phyloP scores from a whole-genome alignment of 2,329 filamentous ascomycete genomes.

The Calonectria pseudoreteaudii region DNA sequence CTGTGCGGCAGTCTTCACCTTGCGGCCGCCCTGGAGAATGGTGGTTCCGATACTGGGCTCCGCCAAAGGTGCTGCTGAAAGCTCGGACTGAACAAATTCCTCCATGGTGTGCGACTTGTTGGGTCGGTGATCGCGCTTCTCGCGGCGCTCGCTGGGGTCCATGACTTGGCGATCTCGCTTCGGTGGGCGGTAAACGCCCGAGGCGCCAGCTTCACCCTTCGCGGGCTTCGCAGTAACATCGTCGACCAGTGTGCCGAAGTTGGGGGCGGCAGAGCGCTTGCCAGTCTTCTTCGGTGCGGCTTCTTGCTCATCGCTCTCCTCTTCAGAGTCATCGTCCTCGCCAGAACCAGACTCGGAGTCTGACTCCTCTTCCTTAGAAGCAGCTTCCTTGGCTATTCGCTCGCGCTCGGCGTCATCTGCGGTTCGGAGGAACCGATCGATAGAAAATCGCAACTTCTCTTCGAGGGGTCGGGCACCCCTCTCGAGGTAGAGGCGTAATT shows the following conservation, averaged over 20 bases:
- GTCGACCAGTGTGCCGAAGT: slow-evolving; percentile 47
- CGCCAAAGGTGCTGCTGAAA: slow-evolving; percentile 83
- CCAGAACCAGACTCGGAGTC: slow-evolving; percentile 44
- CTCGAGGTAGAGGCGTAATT: slow-evolving; percentile 92
- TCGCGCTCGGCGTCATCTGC: slow-evolving; percentile 77
- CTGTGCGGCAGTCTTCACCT: slow-evolving; percentile 81
- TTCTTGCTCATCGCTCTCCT: slow-evolving; percentile 50
- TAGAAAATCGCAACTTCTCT: slow-evolving; percentile 91
- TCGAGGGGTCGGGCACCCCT: slow-evolving; percentile 92
- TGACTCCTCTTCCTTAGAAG: slow-evolving; percentile 41
- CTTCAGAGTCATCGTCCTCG: slow-evolving; percentile 51
- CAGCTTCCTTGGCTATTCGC: slow-evolving; percentile 49
- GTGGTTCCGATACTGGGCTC: slow-evolving; percentile 94
- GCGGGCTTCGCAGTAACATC: slow-evolving; percentile 45
- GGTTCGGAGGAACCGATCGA: slow-evolving; percentile 92
- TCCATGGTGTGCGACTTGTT: slow-evolving; percentile 87
- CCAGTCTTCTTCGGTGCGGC: slow-evolving; percentile 40
- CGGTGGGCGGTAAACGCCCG: slow-evolving; percentile 89
- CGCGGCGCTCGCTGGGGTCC: slow-evolving; percentile 73
- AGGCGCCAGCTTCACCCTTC: slow-evolving; percentile 51
- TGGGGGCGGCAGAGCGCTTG: slow-evolving; percentile 47
- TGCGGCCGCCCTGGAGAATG: slow-evolving; percentile 82
- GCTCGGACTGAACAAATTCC: slow-evolving; percentile 88
- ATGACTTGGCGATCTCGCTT: slow-evolving; percentile 89
- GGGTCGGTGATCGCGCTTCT: slow-evolving; percentile 70